Evolutionary conservation across 116 monocot genomes (phyloP), one percentile per base, ranked within the genome.

Genomic region (Posidonia oceanica): DNA sequence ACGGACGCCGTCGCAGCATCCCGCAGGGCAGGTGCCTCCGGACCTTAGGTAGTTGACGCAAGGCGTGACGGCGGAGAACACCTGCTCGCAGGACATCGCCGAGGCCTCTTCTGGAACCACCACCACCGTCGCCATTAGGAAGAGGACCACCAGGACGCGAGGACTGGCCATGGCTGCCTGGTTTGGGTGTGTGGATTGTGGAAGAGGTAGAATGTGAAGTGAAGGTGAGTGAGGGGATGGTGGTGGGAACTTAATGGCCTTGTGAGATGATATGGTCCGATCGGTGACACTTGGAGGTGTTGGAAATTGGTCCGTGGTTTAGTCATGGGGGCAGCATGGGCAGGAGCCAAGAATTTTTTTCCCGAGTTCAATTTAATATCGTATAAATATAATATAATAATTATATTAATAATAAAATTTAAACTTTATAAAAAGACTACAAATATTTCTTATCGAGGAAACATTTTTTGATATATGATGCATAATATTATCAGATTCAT

Each of bases 1-100:
- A 11, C 69, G 52, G 44, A 72, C 69, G 7, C 76, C 79, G 44
- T 36, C 36, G 59, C 83, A 83, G 64, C 83, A 83, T 29, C 41
- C 1, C 21, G 62, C 2, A 2, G 76, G 39, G 44, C 58, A 22
- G 13, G 18, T 29, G 17, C 20, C 55, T 0, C 22, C 39, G 11
- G 23, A 58, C 52, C 13, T 51, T 21, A 71, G 14, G 71, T 76
- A 76, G 39, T 22, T 17, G 44, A 71, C 3, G 63, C 76, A 76
- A 15, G 64, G 55, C 20, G 16, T 11, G 10, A 76, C 4, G 52
- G 48, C 64, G 55, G 5, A 10, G 63, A 38, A 38, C 53, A 75
- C 80, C 58, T 71, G 63, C 23, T 41, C 36, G 64, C 79, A 79
- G n/a, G 74, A 42, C 5, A 55, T 14, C 22, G 71, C 52, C 14